Conservation (phyloP, 257 asterid genomes). For the Cinchona pubescens region DNA sequence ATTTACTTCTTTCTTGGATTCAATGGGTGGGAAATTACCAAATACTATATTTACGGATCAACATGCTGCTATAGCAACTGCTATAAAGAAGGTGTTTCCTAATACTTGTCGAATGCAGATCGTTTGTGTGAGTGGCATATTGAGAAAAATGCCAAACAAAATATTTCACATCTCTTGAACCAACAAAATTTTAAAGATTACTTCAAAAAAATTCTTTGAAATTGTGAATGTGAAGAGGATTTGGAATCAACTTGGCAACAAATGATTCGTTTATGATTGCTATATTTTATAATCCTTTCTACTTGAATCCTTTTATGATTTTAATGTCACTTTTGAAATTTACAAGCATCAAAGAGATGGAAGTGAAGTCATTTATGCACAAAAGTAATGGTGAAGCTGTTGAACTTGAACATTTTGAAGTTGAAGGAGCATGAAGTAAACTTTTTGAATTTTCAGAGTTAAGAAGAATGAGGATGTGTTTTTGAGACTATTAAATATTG, state of each 20-base stretch:
- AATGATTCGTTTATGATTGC: too few relatives aligned
- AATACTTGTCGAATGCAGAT: not conserved
- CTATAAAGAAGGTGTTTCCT: not conserved
- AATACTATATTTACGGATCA: conserved; percentile 1
- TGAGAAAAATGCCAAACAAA: not conserved
- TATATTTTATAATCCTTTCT: too few relatives aligned
- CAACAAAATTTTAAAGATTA: not conserved
- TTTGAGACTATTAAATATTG: too few relatives aligned
- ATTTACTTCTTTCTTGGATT: conserved; percentile 11
- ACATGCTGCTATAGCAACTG: not conserved
- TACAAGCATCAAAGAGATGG: too few relatives aligned
- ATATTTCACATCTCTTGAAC: conserved; percentile 3
- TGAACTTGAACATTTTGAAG: too few relatives aligned
- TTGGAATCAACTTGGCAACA: not conserved
- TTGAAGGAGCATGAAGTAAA: not conserved
- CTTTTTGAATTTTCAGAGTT: too few relatives aligned
- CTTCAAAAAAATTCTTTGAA: not conserved
- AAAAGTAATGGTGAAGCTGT: too few relatives aligned
- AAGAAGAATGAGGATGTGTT: too few relatives aligned
- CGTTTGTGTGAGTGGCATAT: conserved; percentile 6
- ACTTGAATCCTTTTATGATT: too few relatives aligned
- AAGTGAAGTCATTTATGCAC: too few relatives aligned
- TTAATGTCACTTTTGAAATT: too few relatives aligned
- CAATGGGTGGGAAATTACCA: not conserved
- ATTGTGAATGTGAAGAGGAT: too few relatives aligned